Percentiles rank a stretch among this genome's conserved stretches.
These are phyloP conservation scores for Candolleomyces eurysporus DNA, from an alignment of 768 basidiomycete species.

Conservation along the genomic window DNA sequence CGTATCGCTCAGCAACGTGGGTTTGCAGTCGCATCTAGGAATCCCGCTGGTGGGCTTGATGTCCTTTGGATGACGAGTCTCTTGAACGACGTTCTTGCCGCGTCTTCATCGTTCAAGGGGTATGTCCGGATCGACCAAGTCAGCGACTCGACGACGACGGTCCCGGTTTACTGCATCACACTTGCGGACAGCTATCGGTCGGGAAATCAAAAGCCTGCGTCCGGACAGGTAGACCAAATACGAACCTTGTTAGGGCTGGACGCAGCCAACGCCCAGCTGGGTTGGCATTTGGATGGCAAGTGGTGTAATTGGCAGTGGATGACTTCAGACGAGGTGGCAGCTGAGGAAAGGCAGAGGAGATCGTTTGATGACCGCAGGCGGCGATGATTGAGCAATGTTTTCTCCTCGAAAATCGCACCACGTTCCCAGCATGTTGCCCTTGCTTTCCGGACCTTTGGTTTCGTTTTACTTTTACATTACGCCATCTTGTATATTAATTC, in stretches of 20 bases:
- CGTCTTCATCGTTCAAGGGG: too few relatives aligned
- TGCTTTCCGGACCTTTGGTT: too few relatives aligned
- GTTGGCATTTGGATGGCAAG: background rate
- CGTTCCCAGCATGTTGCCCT: too few relatives aligned
- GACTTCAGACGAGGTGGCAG: background rate
- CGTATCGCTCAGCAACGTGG: background rate
- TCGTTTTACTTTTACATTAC: too few relatives aligned
- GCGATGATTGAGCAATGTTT: background rate
- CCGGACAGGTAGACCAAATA: background rate
- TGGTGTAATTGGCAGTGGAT: constrained; percentile 4
- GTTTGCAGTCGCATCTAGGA: background rate
- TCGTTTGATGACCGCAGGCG: background rate
- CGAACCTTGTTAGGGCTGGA: background rate
- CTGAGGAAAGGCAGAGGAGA: background rate
- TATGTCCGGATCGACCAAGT: background rate
- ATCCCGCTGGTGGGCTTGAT: too few relatives aligned
- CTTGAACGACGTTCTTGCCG: too few relatives aligned
- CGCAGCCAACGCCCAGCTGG: background rate
- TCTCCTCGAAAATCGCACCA: too few relatives aligned
- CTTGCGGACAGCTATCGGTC: background rate
- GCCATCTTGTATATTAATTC: too few relatives aligned
- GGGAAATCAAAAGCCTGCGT: background rate
- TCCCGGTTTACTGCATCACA: background rate
- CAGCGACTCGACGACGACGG: background rate
- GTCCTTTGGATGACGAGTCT: too few relatives aligned